These are phyloP conservation scores for Fusarium staphyleae DNA, from an alignment of 2,329 filamentous ascomycete genomes.

Conservation along the genomic window DNA sequence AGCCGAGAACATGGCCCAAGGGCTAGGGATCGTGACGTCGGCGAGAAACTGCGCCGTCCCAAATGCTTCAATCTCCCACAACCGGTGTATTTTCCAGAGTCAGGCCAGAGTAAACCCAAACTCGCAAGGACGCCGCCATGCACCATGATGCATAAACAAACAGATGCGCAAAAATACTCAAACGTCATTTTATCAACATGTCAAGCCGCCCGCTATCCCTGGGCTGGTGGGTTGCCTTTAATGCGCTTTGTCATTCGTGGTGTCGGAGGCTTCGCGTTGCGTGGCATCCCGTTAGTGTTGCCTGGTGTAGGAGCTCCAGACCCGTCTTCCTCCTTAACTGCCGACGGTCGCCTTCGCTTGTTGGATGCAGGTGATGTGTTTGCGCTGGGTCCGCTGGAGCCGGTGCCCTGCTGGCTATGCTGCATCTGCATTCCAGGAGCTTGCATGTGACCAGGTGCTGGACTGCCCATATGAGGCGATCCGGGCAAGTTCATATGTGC, in stretches of 20 bases:
- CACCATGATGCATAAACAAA: constrained; percentile 47
- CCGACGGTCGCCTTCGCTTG: constrained; percentile 64
- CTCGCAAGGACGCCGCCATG: constrained; percentile 47
- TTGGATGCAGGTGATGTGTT: constrained; percentile 70
- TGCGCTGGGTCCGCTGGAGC: constrained; percentile 70
- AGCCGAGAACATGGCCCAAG: constrained; percentile 15
- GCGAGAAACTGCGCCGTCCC: constrained; percentile 26
- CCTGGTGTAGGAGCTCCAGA: constrained; percentile 58
- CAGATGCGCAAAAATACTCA: constrained; percentile 1
- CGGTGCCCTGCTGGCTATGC: constrained; percentile 72
- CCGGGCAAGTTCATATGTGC: constrained; percentile 68
- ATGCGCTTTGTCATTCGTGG: constrained; percentile 64
- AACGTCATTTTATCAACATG: constrained; percentile 1
- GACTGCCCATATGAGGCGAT: constrained; percentile 67
- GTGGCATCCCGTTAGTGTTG: constrained; percentile 57
- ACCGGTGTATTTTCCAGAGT: constrained; percentile 35
- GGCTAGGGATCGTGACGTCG: constrained; percentile 12
- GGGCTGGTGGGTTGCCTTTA: constrained; percentile 55
- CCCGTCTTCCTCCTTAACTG: constrained; percentile 63
- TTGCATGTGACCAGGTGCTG: constrained; percentile 68
- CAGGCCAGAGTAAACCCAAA: constrained; percentile 25
- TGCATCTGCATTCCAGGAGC: constrained; percentile 72
- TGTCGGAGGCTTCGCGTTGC: constrained; percentile 63
- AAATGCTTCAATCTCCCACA: constrained; percentile 36
- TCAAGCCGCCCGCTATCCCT: constrained; percentile 14